Base-by-base conservation (phyloP, 2,329 filamentous ascomycete genomes). In the Trichoderma guizhouense region DNA sequence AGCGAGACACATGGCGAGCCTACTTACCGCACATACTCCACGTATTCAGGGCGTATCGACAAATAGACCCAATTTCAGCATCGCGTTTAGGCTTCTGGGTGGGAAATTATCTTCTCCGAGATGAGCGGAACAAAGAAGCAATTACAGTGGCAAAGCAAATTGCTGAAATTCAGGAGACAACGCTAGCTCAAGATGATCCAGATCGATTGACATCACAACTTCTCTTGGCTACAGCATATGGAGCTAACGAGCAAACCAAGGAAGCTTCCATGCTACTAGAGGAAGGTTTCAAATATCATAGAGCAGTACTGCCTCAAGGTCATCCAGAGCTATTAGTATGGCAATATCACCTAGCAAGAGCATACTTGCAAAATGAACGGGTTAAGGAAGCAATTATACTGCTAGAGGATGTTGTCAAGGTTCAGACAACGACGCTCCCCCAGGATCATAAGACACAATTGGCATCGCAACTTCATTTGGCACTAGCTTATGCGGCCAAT, bases 301-400 rank as follows among this genome's bases (percentile, higher is more conserved):
- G 9, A n/a, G 39, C 39, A 43, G 15, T 15, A 43, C 7, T 43
- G 7, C 18, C 39, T 43, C 39, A 43, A 1, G 18, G 9, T 43
- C 39, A 43, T 9, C 15, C 18, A 43, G 2, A 7, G 5, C 34
- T 7, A 15, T 15, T 15, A 36, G 5, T 7, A 15, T 36, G 34
- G 34, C 5, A 36, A 36, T 7, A 36, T 36, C 34, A 39, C 14
- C 14, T 39, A 15, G 36, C 14, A 39, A 7, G 14, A 39, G 0
- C 1, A 39, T 39, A 39, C 14, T 15, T 15, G 2, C 1, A 15
- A 3, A 7, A 0, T 18, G 6, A 7, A 7, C 36, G 0, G 14
- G 0, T 39, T 18, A 7, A 39, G 14, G 36, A 15, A 7, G 36
- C 36, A 39, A 39, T 39, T 15, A 18, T 7, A 1, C 36, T 39